Conservation (phyloP, 768 basidiomycete genomes). For the Omphalotus guepiniiformis region DNA sequence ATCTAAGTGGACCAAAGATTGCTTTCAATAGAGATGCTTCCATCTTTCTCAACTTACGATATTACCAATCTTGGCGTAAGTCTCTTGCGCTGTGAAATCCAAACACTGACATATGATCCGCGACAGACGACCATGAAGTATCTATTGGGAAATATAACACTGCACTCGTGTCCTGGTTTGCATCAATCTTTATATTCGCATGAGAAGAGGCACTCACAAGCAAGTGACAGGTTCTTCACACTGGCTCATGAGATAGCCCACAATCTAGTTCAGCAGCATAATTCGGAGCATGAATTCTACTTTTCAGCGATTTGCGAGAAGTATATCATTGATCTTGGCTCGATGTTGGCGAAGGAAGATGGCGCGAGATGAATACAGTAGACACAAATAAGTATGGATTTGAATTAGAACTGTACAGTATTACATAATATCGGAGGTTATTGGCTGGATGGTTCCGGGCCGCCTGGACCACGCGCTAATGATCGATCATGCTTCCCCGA, state of each 20-base stretch:
- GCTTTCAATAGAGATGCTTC: constrained; percentile 92
- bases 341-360: neutral
- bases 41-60: constrained; percentile 85
- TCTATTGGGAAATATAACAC: constrained; percentile 43
- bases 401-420: too few species aligned
- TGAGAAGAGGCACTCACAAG: too few species aligned
- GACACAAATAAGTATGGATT: too few species aligned
- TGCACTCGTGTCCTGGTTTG: constrained; percentile 80
- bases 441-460: too few species aligned
- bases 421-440: too few species aligned
- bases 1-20: constrained; percentile 73
- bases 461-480: too few species aligned
- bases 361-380: too few species aligned
- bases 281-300: constrained; percentile 92
- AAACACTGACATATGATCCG: neutral
- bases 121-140: constrained; percentile 68
- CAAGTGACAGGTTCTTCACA: constrained; percentile 79
- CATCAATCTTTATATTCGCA: too few species aligned
- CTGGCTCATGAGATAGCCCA: constrained; percentile 93
- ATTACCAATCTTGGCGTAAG: constrained; percentile 85
- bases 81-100: neutral
- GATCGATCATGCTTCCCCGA: too few species aligned
- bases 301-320: constrained; percentile 87
- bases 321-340: constrained; percentile 37
- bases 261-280: constrained; percentile 82